Evolutionary conservation across 179 eudicot genomes (phyloP), one percentile per base, ranked within the genome.

Genomic region (Silene vulgaris): DNA sequence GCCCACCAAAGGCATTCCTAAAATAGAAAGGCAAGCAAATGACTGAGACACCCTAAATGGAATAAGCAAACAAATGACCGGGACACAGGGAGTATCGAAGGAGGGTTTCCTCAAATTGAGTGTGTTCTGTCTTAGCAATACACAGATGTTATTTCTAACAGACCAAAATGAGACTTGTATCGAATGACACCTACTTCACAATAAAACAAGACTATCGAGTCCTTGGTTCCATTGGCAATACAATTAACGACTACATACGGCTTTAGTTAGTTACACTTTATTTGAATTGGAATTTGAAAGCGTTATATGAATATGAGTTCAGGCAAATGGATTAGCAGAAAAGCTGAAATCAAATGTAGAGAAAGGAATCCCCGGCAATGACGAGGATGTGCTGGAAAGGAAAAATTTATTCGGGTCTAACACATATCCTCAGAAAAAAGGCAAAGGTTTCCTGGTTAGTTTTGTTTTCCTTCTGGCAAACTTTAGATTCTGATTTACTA

Each of bases 341-440:
- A 81, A 78, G 79, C 77, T 93, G 29, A 87, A 86, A 69, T 85
- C 96, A 60, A 78, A 83, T 74, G 5, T 78, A n/a, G 98, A 89
- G 28, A 93, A 85, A 81, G 98, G 98, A 57, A 83, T 91, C n/a
- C 35, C 77, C 59, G 98, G 88, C 13, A 84, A 82, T 74, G 97
- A 93, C 72, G 80, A 83, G 32, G 93, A 93, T 68, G 8, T 87
- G 67, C 65, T 84, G 74, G 80, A 83, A 69, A 80, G 97, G 74
- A 91, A 82, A 81, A 83, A 78, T 75, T 79, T 85, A 16, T 93
- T 84, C 85, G 98, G 98, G 74, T 81, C 97, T 71, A 93, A 93
- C 74, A 91, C 95, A 52, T 93, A 93, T 85, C 98, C 97, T 59
- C 84, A 84, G 65, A 93, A 90, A 80, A 90, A 91, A 79, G 91